Base-by-base conservation (phyloP, 768 basidiomycete genomes). In the Astraeus odoratus region DNA sequence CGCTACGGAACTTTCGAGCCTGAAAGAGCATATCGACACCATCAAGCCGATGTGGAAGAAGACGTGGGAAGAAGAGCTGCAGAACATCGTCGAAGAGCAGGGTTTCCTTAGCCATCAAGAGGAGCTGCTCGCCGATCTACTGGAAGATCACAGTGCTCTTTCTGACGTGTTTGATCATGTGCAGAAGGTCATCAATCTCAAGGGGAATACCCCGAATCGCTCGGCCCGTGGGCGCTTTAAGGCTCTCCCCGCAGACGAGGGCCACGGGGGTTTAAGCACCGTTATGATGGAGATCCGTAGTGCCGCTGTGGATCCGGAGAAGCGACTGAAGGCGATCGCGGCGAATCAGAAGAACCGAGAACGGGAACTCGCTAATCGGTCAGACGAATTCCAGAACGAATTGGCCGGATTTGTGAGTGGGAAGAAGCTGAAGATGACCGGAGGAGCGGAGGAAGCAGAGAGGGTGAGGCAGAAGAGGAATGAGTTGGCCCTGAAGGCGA, bases 21-120 rank as follows among this genome's bases (percentile, higher is more conserved):
- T 98, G 47, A 79, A 79, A 57, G 80, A 83, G 54, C 90, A 95
- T 63, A 86, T 97, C 53, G 78, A 82, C 54, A 86, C 88, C 9
- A 77, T 94, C 57, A 91, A 86, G 57, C 92, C 95, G 34, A 90
- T 89, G 77, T 99, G 95, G 95, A 89, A 94, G 73, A 92, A 94
- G 75, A 97, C 93, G 16, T 99, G 95, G 95, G 87, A 89, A 57
- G 83, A 90, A 59, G 95, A 99, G 68, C 63, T 99, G 60, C 86
- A 91, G 72, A 90, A 91, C 52, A 93, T 99, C 45, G 86, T 97
- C 47, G 93, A 96, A 62, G 95, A 99, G 63, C 94, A 99, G 61
- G 88, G 93, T 54, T 87, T 96, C 70, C 68, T 97, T 48, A 80
- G 78, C 7, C 88, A 96, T 58, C 94, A 97, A 63, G 89, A 94